A percentile compares a stretch with the other conserved stretches of the same genome.
These are phyloP conservation scores for Tricholoma matsutake DNA, from an alignment of 768 basidiomycete genomes.

Conservation along the genomic window DNA sequence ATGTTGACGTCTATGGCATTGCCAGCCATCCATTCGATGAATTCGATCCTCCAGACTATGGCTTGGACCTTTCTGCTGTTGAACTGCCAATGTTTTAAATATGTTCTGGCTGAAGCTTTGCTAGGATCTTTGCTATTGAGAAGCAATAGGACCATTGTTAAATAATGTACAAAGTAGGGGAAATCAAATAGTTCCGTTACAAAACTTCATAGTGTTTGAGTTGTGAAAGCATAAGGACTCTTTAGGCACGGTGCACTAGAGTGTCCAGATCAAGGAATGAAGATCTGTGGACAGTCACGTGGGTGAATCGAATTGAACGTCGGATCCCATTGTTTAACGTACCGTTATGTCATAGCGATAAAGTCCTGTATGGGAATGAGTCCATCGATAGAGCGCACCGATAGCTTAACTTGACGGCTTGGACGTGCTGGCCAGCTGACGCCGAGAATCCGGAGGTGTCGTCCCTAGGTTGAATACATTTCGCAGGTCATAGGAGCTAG, in stretches of 20 bases:
- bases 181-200: neutral
- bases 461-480: constrained; percentile 22
- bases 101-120: neutral
- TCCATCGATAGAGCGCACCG: neutral
- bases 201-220: too few relatives aligned
- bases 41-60: neutral
- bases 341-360: neutral
- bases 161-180: neutral
- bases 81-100: neutral
- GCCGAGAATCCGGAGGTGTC: neutral
- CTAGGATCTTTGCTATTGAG: neutral
- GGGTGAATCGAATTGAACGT: too few relatives aligned
- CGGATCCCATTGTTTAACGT: neutral
- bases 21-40: neutral
- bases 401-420: neutral
- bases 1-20: neutral
- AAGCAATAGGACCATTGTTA: neutral
- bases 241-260: too few relatives aligned
- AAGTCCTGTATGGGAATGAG: neutral
- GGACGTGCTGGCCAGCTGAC: neutral
- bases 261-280: too few relatives aligned
- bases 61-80: neutral
- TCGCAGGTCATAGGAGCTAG: constrained; percentile 30
- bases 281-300: too few relatives aligned
- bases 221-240: too few relatives aligned